These are phyloP conservation scores for Agaricus subrufescens DNA, from an alignment of 768 basidiomycete species.

Conservation along the genomic window DNA sequence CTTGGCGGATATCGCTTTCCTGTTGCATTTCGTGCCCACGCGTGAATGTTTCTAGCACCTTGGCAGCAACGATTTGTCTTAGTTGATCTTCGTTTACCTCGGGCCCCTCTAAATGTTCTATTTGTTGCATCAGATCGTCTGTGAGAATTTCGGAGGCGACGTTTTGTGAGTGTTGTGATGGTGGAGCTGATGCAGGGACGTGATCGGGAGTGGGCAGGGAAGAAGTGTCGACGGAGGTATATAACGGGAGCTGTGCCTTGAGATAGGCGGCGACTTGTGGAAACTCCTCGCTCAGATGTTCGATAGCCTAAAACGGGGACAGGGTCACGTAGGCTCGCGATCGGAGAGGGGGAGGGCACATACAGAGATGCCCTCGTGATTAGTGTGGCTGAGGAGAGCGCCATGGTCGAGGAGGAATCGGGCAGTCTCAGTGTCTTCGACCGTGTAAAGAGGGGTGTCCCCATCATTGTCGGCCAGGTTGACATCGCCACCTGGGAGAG, in stretches of 20 bases:
- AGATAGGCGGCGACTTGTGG: slow-evolving; percentile 62
- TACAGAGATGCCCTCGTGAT: slow-evolving; percentile 75
- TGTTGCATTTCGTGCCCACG: slow-evolving; percentile 52
- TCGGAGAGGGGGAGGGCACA: slow-evolving; percentile 21
- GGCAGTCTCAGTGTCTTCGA: slow-evolving; percentile 78
- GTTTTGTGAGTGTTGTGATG: slow-evolving; percentile 68
- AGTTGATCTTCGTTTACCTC: slow-evolving; percentile 67
- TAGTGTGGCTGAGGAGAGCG: slow-evolving; percentile 56
- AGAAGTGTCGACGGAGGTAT: slow-evolving; percentile 17
- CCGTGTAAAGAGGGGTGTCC: slow-evolving; percentile 89
- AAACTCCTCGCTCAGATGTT: slow-evolving; percentile 68
- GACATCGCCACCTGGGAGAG: slow-evolving; percentile 69
- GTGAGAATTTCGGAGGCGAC: slow-evolving; percentile 67
- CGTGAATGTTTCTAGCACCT: slow-evolving; percentile 63
- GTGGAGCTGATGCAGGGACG: slow-evolving; percentile 20
- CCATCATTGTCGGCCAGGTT: slow-evolving; percentile 84
- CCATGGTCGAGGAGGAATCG: slow-evolving; percentile 76
- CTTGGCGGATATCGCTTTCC: slow-evolving; percentile 17
- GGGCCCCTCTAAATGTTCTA: slow-evolving; percentile 57
- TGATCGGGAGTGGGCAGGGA: neutral
- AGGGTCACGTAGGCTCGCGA: slow-evolving; percentile 7
- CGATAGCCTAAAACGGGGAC: slow-evolving; percentile 48
- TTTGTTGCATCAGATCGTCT: slow-evolving; percentile 56
- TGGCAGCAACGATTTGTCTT: slow-evolving; percentile 52
- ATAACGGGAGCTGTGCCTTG: slow-evolving; percentile 31